Percentiles rank a stretch among this genome's conserved stretches.
These are phyloP conservation scores for Saccharomycopsis javanensis DNA, from an alignment of 805 yeast species.

Conservation along the genomic window DNA sequence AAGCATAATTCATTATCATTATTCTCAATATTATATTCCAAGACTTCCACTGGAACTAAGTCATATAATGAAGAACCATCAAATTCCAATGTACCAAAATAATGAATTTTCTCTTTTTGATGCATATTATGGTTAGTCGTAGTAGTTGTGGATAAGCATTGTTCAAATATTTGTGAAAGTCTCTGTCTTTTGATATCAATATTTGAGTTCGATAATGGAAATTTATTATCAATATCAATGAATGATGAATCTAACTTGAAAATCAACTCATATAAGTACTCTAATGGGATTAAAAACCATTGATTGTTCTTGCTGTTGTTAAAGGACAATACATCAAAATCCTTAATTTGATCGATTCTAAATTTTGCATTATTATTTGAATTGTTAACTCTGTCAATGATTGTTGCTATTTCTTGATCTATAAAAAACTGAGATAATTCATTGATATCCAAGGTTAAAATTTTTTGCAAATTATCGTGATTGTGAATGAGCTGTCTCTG, in stretches of 20 bases:
- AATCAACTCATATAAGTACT: conserved; percentile 11
- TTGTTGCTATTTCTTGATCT: not conserved
- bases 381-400: not conserved
- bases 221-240: not conserved
- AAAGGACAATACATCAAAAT: conserved; percentile 11
- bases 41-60: not conserved
- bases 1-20: not conserved
- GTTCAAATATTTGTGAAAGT: not conserved
- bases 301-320: conserved; percentile 4
- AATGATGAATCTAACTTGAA: conserved; percentile 8
- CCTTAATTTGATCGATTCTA: not conserved
- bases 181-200: not conserved
- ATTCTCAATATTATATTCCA: not conserved
- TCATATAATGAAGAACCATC: not conserved
- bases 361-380: not conserved
- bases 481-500: not conserved
- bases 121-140: not conserved
- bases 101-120: not conserved
- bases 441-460: not conserved
- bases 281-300: conserved; percentile 13
- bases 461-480: not conserved
- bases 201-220: not conserved
- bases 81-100: not conserved
- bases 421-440: not conserved
- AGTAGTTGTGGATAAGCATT: not conserved